Base-by-base conservation (phyloP, 192 early-diverging fungal species). In the Gigaspora rosea region DNA sequence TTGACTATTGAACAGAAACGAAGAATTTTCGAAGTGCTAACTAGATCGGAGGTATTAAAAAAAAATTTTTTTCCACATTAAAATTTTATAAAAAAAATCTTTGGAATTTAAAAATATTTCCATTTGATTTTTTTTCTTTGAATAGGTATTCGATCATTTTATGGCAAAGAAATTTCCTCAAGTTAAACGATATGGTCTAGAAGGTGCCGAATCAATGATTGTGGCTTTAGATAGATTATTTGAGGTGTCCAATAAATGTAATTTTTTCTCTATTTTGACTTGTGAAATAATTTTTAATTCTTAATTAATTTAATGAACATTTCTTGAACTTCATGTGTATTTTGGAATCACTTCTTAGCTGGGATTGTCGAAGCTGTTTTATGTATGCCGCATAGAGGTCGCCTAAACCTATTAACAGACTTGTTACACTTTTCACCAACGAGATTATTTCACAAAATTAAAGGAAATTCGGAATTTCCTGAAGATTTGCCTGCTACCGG, bases 201-300 rank as follows among this genome's bases (percentile, higher is more conserved):
- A 98, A 82, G 97, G 97, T 33, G 95, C 94, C 41, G 97, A 98
- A 82, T 94, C 92, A 75, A 97, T 97, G 89, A 97, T 97, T 90
- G 89, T 92, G 16, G 93, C 92, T 11, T 84, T 98, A 20, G 95
- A 98, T 81, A 86, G 90, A 77, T 80, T 97, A n/a, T 96, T 97
- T 81, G 83, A 86, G 66, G 84, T 90, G 12, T 88, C 93, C 10
- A 82, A 82, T n/a, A 85, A 89, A 73, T 80, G 88, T 88, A 80
- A 22, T 52, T 74, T 61, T 47, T 46, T 22, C 13, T 35, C 0
- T 13, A 63, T 22, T 20, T 52, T 75, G 63, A 51, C 51, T 13
- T 50, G 22, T 50, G 8, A n/a, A 63, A 59, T 22, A 35, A 56
- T n/a, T 15, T 35, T 6, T 47, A 79, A 70, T 32, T 9, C 27